These are phyloP conservation scores for Escallonia herrerae DNA, from an alignment of 129 eudicot genomes.

Conservation along the genomic window DNA sequence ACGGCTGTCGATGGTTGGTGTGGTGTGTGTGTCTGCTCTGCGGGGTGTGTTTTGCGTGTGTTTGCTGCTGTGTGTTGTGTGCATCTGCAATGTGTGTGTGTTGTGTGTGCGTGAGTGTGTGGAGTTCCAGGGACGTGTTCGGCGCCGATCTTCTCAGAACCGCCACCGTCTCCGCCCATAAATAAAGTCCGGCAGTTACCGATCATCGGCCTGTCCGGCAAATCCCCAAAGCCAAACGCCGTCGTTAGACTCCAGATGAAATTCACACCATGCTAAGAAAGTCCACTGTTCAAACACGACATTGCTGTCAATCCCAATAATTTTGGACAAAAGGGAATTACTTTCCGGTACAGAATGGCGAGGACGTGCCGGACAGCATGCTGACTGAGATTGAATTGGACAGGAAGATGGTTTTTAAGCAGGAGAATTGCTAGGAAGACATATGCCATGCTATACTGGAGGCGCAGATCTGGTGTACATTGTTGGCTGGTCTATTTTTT, in stretches of 20 bases:
- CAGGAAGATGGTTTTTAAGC: constrained; percentile 21
- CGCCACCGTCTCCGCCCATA: no score
- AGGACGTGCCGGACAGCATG: constrained; percentile 41
- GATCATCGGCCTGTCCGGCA: no score
- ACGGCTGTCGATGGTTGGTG: no score
- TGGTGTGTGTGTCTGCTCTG: no score
- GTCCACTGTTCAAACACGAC: not conserved
- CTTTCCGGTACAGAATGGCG: constrained; percentile 53
- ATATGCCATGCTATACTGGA: constrained; percentile 64
- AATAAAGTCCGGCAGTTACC: no score
- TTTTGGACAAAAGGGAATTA: constrained; percentile 33
- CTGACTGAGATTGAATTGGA: constrained; percentile 48
- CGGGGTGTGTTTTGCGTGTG: no score
- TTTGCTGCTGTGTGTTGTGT: no score
- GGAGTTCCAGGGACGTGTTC: no score
- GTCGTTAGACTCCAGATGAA: constrained; percentile 36
- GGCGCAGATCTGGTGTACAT: constrained; percentile 62
- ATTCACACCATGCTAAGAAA: constrained; percentile 25
- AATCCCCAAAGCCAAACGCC: constrained; percentile 25
- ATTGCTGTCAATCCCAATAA: not conserved
- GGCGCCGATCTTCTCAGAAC: no score
- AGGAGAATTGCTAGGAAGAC: constrained; percentile 63
- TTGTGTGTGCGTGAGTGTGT: no score
- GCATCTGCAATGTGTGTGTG: no score
- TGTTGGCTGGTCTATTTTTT: constrained; percentile 64